Conservation (phyloP, 2,329 filamentous ascomycete species). For the Claviceps pazoutovae region DNA sequence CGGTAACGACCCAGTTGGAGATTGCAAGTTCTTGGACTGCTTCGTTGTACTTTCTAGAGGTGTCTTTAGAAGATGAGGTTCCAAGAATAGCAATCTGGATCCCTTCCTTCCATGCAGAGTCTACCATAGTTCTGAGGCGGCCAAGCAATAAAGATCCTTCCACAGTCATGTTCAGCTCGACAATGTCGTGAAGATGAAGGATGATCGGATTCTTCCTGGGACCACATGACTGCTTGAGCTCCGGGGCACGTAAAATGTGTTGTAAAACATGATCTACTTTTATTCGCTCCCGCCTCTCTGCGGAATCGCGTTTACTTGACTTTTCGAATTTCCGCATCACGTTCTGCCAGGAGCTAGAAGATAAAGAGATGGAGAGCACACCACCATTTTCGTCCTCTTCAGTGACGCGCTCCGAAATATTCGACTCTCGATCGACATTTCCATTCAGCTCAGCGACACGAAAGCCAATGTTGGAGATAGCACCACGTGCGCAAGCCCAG, state of each 20-base stretch:
- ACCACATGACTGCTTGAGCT: conserved; percentile 19
- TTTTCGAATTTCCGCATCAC: conserved; percentile 27
- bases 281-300: conserved; percentile 43
- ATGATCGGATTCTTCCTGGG: conserved; percentile 41
- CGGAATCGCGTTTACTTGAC: conserved; percentile 23
- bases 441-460: conserved; percentile 40
- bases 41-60: conserved; percentile 26
- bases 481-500: conserved; percentile 31
- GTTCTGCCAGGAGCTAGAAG: conserved; percentile 23
- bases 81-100: conserved; percentile 65
- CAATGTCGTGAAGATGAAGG: conserved; percentile 67
- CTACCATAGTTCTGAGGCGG: conserved; percentile 56
- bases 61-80: conserved; percentile 49
- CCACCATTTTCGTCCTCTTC: conserved; percentile 22
- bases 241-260: conserved; percentile 36
- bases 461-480: conserved; percentile 42
- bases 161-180: conserved; percentile 56
- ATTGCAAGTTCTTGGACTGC: conserved; percentile 25
- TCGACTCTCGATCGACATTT: conserved; percentile 33
- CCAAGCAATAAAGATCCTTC: conserved; percentile 57
- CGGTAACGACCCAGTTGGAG: conserved; percentile 27
- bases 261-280: conserved; percentile 46
- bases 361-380: conserved; percentile 16
- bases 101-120: conserved; percentile 57
- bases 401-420: conserved; percentile 15